These are phyloP conservation scores for Fusarium oxysporum DNA, from an alignment of 2,329 filamentous ascomycete species.

Conservation along the genomic window DNA sequence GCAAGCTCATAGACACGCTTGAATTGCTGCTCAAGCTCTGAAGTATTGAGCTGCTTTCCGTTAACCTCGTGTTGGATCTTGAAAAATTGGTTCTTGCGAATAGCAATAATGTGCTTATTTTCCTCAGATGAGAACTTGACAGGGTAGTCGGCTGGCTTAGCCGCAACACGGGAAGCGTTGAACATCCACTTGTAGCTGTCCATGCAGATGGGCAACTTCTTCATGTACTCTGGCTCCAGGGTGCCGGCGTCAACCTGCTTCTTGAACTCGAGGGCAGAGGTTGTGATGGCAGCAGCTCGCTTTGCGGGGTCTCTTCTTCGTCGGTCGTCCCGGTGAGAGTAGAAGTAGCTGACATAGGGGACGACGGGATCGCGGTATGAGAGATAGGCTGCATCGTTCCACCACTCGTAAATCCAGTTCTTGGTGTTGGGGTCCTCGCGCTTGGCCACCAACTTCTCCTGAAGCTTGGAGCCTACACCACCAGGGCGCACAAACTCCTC, in stretches of 20 bases:
- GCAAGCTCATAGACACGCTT: slow-evolving; percentile 82
- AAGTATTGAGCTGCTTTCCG: slow-evolving; percentile 86
- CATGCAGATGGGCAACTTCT: slow-evolving; percentile 97
- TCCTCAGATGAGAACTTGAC: slow-evolving; percentile 80
- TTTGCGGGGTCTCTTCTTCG: slow-evolving; percentile 88
- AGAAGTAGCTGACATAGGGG: slow-evolving; percentile 99
- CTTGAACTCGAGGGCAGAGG: slow-evolving; percentile 92
- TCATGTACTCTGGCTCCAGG: slow-evolving; percentile 98
- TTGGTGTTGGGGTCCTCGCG: slow-evolving; percentile 82
- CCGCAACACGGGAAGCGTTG: slow-evolving; percentile 88
- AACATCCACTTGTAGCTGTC: slow-evolving; percentile 99
- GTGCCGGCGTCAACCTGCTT: slow-evolving; percentile 84
- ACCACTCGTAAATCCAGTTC: slow-evolving; percentile 99
- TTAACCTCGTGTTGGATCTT: slow-evolving; percentile 86
- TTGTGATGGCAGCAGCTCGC: slow-evolving; percentile 90
- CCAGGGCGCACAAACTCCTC: slow-evolving; percentile 90
- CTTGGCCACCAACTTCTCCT: slow-evolving; percentile 85
- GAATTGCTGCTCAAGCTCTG: slow-evolving; percentile 93
- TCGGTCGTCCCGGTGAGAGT: slow-evolving; percentile 95
- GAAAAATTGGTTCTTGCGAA: slow-evolving; percentile 98
- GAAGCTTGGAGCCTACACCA: slow-evolving; percentile 82
- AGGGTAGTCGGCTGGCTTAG: slow-evolving; percentile 83
- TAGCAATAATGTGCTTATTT: slow-evolving; percentile 88
- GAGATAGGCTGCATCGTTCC: slow-evolving; percentile 95
- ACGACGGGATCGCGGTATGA: slow-evolving; percentile 94